Conservation (phyloP, 768 basidiomycete genomes). For the Phylloporus sp. region DNA sequence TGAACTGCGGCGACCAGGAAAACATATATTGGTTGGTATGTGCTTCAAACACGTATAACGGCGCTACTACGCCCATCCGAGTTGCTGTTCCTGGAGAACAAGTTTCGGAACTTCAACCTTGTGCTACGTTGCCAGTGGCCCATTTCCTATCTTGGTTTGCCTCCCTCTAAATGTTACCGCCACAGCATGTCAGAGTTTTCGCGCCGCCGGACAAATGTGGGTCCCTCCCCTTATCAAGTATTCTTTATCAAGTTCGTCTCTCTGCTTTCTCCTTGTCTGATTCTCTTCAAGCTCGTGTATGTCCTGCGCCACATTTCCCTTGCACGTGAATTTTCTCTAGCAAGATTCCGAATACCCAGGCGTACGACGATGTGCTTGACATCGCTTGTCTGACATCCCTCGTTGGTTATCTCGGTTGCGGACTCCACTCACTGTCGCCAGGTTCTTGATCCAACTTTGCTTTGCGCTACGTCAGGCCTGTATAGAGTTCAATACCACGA, state of each 20-base stretch:
- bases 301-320: not conserved
- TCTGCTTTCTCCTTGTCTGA: not conserved
- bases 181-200: not conserved
- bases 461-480: not conserved
- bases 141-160: conserved; percentile 14
- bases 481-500: not conserved
- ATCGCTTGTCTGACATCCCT: conserved; percentile 11
- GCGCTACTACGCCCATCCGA: not conserved
- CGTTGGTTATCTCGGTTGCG: not conserved
- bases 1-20: not conserved
- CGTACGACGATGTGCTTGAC: conserved; percentile 1
- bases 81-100: conserved; percentile 11
- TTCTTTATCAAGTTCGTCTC: conserved; percentile 10
- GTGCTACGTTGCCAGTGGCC: conserved; percentile 11
- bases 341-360: conserved; percentile 3
- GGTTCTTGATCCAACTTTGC: not conserved
- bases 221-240: not conserved
- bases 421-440: not conserved
- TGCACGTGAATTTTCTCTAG: not conserved
- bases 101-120: conserved; percentile 20
- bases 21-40: not conserved
- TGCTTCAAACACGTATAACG: not conserved
- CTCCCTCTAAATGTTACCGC: conserved; percentile 1
- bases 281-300: not conserved
- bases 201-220: not conserved